Evolutionary conservation across 441 rosid species (phyloP).

Genomic region (Manihot esculenta): DNA sequence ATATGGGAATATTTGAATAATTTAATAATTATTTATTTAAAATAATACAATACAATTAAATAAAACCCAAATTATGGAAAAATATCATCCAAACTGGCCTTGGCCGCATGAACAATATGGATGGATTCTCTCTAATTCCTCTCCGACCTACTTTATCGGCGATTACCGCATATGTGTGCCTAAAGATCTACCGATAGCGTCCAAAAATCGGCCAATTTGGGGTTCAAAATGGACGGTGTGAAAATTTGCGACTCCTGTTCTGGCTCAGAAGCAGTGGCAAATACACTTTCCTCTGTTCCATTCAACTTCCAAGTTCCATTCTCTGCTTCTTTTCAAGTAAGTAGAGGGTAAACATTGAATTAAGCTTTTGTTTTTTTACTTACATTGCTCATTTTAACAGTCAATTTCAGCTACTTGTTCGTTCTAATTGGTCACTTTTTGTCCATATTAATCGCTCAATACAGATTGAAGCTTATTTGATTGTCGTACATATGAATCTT

Average conservation of each 20-base stretch:
- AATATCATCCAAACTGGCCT: too few relatives aligned
- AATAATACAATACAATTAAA: too few relatives aligned
- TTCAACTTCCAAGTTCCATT: neutral
- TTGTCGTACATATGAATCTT: too few relatives aligned
- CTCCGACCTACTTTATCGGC: slow-evolving; percentile 84
- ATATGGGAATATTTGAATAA: too few relatives aligned
- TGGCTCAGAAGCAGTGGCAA: slow-evolving; percentile 97
- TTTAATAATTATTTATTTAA: too few relatives aligned
- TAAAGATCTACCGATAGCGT: slow-evolving; percentile 54
- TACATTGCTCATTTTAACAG: neutral
- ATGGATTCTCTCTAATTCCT: slow-evolving; percentile 68
- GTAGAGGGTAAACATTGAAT: too few relatives aligned
- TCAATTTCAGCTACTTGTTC: neutral
- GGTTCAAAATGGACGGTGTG: slow-evolving; percentile 88
- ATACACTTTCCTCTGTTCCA: slow-evolving; percentile 66
- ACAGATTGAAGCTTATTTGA: too few relatives aligned
- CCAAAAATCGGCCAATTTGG: slow-evolving; percentile 58
- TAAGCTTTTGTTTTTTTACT: too few relatives aligned
- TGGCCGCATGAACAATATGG: slow-evolving; percentile 55
- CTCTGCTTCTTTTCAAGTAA: neutral
- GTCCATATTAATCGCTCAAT: too few relatives aligned
- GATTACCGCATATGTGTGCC: slow-evolving; percentile 76
- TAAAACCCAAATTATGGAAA: too few relatives aligned
- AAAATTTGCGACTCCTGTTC: slow-evolving; percentile 54
- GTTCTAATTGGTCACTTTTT: neutral